phyloP scores from a whole-genome alignment of 148 eudicot genomes.

The Gaultheria prostrata region DNA sequence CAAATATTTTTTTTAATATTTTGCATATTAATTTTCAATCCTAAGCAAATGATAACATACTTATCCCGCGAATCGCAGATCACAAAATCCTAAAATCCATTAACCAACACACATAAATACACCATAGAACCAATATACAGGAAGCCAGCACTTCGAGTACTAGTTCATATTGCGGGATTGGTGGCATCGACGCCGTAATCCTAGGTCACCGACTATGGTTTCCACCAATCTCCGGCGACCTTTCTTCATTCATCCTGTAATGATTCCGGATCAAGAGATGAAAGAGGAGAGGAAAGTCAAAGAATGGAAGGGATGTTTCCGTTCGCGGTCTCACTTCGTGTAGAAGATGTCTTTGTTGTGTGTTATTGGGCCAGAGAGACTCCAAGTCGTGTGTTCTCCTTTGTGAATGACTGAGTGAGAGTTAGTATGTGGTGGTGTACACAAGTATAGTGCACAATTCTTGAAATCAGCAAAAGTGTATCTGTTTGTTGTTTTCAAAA shows the following conservation, averaged over 20 bases:
- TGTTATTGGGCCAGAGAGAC: neutral
- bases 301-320: neutral
- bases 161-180: neutral
- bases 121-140: neutral
- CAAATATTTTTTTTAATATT: neutral
- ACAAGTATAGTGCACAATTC: neutral
- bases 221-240: neutral
- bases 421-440: neutral
- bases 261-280: neutral
- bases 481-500: neutral
- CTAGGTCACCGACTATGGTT: neutral
- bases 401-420: neutral
- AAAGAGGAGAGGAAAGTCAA: neutral
- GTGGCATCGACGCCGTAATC: neutral
- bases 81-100: neutral
- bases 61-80: neutral
- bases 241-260: neutral
- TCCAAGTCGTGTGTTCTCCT: neutral
- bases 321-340: neutral
- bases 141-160: neutral
- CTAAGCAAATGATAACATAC: neutral
- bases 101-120: neutral
- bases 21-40: neutral
- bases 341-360: neutral
- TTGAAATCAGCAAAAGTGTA: neutral